Evolutionary conservation across 148 eudicot genomes (phyloP).

Genomic region (Limonium bicolor): DNA sequence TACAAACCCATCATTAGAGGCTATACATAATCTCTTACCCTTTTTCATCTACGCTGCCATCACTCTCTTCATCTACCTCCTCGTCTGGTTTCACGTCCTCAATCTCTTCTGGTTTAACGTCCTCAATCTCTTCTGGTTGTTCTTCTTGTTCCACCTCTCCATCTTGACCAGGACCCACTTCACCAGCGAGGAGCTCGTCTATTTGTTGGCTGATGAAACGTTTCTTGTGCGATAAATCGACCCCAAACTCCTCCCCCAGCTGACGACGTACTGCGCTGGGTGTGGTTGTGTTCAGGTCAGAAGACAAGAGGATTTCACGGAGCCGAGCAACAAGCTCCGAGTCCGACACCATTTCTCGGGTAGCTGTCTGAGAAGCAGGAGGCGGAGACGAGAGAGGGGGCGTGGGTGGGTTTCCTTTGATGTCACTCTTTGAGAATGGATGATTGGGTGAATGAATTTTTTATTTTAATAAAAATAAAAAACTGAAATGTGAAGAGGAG

Average conservation of each 20-base stretch:
- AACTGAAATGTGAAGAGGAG: no score
- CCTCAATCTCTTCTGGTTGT: no score
- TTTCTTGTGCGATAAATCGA: constrained; percentile 30
- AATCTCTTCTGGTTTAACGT: no score
- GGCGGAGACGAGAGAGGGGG: background rate
- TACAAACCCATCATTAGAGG: no score
- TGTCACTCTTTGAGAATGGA: no score
- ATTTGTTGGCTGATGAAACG: constrained; percentile 31
- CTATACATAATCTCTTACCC: background rate
- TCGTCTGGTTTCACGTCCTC: background rate
- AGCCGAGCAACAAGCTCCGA: constrained; percentile 25
- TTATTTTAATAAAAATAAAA: no score
- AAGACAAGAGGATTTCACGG: constrained; percentile 23
- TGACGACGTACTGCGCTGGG: constrained; percentile 37
- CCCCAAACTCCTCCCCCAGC: constrained; percentile 24
- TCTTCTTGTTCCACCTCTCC: no score
- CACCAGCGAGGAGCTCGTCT: constrained; percentile 17
- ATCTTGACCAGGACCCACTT: no score
- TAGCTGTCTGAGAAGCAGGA: background rate
- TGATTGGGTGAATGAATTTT: no score
- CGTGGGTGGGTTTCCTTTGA: constrained; percentile 3
- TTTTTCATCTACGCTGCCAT: background rate
- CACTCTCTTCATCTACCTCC: constrained; percentile 6
- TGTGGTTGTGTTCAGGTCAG: constrained; percentile 43
- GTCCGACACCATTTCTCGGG: constrained; percentile 25